These are phyloP conservation scores for Phlyctochytrium planicorne DNA, from an alignment of 192 early-diverging fungal genomes.

Conservation along the genomic window DNA sequence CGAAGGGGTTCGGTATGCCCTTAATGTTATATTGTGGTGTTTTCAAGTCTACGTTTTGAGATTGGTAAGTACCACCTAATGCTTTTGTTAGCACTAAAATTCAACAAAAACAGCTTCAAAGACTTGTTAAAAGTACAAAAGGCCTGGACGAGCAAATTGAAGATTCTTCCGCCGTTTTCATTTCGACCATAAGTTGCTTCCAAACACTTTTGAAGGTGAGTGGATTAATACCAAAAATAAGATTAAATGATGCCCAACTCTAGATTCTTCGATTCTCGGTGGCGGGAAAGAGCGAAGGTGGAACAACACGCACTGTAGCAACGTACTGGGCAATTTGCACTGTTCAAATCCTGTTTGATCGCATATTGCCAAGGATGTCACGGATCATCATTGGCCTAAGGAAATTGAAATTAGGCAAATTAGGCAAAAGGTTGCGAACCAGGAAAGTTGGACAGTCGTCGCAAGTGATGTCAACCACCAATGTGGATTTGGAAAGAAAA, in stretches of 20 bases:
- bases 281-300: background rate
- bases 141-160: background rate
- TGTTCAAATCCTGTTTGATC: no score
- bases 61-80: background rate
- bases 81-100: background rate
- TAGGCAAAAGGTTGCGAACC: background rate
- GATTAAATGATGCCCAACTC: background rate
- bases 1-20: no score
- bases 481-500: conserved; percentile 7
- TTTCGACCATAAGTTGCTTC: background rate
- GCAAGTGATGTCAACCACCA: background rate
- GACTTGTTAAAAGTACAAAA: background rate
- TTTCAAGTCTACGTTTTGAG: background rate
- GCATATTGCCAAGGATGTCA: background rate
- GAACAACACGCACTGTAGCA: background rate
- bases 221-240: background rate
- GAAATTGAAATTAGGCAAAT: background rate
- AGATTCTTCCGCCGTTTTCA: background rate
- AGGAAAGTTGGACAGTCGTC: background rate
- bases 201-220: background rate
- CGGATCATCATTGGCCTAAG: background rate
- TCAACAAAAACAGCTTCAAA: background rate
- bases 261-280: background rate
- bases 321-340: no score
- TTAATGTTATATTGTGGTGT: no score